Evolutionary conservation across 108 stramenopile species (phyloP), one percentile per base, ranked within the genome.

Genomic region (Discostella pseudostelligera): DNA sequence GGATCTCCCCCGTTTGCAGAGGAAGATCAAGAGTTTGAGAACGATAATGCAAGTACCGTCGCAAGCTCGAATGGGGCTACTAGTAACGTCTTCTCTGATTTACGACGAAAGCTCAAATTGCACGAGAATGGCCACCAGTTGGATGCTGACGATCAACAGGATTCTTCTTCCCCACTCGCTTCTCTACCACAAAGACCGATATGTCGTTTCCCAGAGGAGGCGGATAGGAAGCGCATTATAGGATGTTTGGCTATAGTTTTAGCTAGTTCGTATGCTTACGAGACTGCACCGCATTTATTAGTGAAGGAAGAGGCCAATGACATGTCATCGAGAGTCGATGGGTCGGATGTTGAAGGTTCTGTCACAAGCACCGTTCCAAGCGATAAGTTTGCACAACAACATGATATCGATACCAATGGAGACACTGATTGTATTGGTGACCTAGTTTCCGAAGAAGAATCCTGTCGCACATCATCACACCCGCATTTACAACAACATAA

Each of bases 191-290:
- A 59, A 26, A 39, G 59, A 21, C 64, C 72, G 8, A 73, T 59
- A 25, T 58, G 56, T 32, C 57, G 57, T 26, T 54, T 75, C 22
- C 74, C 74, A 19, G 74, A 75, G 12, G 74, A 69, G 63, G 53
- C 59, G 9, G 74, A 75, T 48, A 60, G 74, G 47, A 75, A 75
- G 62, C 53, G 74, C 39, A 60, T 75, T 19, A 43, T 75, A 74
- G 90, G 87, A 35, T 88, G 90, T 59, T 51, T 92, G 47, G 90
- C 90, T 12, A 87, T 85, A 24, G 71, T 92, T 12, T 80, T 92
- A 43, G 84, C 90, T 22, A 80, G 80, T 37, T 49, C 75, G 26
- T 87, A 87, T 63, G 70, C 81, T 24, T 85, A 87, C 54, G 87
- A 92, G 36, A 72, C 65, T 35, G 76, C 56, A 26, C 74, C 74